Percentiles rank a stretch among this genome's conserved stretches.
Conservation (phyloP, 2,329 filamentous ascomycete species). For the Aspergillus neoniger region DNA sequence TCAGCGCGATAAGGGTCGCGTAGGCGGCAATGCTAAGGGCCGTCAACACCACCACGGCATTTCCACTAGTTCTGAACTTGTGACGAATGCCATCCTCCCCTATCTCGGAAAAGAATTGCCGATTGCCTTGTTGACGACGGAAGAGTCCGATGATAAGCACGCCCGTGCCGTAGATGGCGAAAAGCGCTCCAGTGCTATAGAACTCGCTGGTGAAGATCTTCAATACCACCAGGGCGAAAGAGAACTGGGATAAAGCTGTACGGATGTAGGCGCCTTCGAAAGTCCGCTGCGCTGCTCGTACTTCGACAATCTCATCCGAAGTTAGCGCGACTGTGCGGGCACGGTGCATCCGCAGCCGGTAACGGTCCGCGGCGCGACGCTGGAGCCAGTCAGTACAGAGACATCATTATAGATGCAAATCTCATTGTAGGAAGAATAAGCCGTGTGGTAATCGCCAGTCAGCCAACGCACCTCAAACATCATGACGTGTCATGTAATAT, state of each 20-base stretch:
- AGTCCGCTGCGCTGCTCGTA: conserved; percentile 90
- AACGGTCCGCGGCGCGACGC: conserved; percentile 70
- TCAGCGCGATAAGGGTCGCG: conserved; percentile 60
- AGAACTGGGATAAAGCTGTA: conserved; percentile 91
- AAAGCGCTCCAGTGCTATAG: conserved; percentile 94
- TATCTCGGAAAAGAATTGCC: conserved; percentile 75
- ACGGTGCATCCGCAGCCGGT: conserved; percentile 78
- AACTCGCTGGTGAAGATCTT: conserved; percentile 98
- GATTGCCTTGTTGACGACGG: conserved; percentile 85
- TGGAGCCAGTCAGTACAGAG: conserved; percentile 33
- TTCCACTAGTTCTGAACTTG: conserved; percentile 66
- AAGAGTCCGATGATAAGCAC: conserved; percentile 82
- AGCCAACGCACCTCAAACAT: conserved; percentile 34
- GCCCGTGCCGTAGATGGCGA: conserved; percentile 85
- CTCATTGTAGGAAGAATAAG: conserved; percentile 1
- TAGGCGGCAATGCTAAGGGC: conserved; percentile 65
- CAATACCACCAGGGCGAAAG: conserved; percentile 88
- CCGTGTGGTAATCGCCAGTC: neutral
- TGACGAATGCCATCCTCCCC: conserved; percentile 63
- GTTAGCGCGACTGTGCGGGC: conserved; percentile 82
- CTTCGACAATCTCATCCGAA: conserved; percentile 82
- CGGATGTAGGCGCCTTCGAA: conserved; percentile 97
- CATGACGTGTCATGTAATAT: conserved; percentile 5
- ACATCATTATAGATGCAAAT: neutral
- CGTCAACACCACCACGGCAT: conserved; percentile 65